phyloP scores from a whole-genome alignment of 129 eudicot genomes.

The Flaveria linearis region DNA sequence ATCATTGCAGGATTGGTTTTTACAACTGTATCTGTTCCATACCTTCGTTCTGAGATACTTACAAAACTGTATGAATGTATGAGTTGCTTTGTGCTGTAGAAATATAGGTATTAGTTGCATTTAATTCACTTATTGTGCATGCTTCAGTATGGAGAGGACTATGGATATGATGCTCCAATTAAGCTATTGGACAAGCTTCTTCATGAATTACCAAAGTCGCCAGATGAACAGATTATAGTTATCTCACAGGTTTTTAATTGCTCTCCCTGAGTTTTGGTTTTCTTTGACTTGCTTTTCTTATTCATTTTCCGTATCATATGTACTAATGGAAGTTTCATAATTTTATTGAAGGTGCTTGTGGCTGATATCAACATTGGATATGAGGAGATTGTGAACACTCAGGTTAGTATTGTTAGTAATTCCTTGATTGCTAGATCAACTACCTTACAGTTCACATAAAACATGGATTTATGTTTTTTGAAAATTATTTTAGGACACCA shows the following conservation, averaged over 20 bases:
- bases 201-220: slow-evolving; percentile 74
- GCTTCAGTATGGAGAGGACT: slow-evolving; percentile 86
- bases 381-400: no score
- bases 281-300: not conserved
- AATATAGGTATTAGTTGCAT: not conserved
- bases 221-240: slow-evolving; percentile 87
- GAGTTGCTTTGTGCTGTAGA: not conserved
- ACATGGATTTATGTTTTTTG: not conserved
- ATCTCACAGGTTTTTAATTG: slow-evolving; percentile 75
- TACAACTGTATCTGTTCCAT: no score
- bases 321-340: not conserved
- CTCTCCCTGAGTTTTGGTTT: not conserved
- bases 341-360: slow-evolving; percentile 62
- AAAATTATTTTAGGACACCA: not conserved
- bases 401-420: no score
- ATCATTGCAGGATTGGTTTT: no score
- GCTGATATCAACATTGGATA: no score
- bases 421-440: no score
- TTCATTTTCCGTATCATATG: not conserved
- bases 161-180: slow-evolving; percentile 90
- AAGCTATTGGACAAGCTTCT: slow-evolving; percentile 89
- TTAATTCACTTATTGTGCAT: slow-evolving; percentile 7
- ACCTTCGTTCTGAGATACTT: slow-evolving; percentile 88
- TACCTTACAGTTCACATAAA: not conserved
- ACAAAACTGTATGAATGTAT: not conserved